Evolutionary conservation across 2,329 filamentous ascomycete genomes (phyloP).

Genomic region (Xylaria sp.): DNA sequence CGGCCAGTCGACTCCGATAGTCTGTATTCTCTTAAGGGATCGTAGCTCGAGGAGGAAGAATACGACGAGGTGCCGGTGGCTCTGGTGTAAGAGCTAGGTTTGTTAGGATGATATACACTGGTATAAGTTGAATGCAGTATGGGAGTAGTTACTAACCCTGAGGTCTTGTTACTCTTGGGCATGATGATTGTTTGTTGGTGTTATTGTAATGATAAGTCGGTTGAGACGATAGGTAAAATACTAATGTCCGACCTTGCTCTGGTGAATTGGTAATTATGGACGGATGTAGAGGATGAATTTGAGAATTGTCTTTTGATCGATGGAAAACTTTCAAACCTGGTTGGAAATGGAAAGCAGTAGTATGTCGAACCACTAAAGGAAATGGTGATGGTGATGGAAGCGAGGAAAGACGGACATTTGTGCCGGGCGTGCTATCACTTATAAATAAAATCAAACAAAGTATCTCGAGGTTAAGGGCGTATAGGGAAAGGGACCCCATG

Average conservation of each 20-base stretch:
- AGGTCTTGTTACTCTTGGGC: not conserved
- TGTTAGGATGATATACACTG: conserved; percentile 7
- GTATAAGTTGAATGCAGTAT: not conserved
- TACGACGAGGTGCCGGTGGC: conserved; percentile 5
- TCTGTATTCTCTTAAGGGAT: conserved; percentile 10
- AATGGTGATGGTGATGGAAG: not conserved
- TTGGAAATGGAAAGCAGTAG: not conserved
- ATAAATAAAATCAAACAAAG: not conserved
- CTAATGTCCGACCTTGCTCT: not conserved
- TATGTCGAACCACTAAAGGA: not conserved
- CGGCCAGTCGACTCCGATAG: conserved; percentile 5
- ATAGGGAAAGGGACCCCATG: not conserved
- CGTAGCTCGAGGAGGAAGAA: not conserved
- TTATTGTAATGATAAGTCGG: not conserved
- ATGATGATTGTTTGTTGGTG: conserved; percentile 6
- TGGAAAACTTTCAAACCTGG: not conserved
- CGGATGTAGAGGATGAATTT: not conserved
- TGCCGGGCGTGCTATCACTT: not conserved
- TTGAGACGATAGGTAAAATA: not conserved
- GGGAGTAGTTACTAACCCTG: conserved; percentile 9
- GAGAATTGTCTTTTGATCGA: not conserved
- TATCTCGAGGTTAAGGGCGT: not conserved
- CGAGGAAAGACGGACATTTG: not conserved
- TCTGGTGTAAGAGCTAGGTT: conserved; percentile 3
- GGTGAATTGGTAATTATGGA: not conserved